A percentile compares a stretch with the other conserved stretches of the same genome.
Conservation (phyloP, 441 rosid genomes). For the Erodium chrysanthum region DNA sequence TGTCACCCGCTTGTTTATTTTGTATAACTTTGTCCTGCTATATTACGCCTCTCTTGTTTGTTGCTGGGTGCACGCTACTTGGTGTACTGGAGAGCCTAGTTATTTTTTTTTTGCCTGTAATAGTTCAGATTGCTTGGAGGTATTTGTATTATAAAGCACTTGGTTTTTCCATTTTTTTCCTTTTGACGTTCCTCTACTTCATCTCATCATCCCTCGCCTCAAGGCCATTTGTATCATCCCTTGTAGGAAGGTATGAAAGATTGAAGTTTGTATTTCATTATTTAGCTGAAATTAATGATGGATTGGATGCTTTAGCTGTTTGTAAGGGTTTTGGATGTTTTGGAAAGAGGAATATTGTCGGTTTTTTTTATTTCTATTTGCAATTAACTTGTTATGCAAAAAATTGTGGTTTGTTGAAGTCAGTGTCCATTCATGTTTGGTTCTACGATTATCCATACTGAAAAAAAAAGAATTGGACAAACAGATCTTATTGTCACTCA, state of each 20-base stretch:
- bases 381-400: no score
- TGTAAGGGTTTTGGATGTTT: background rate
- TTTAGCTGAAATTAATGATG: background rate
- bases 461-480: background rate
- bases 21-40: slow-evolving; percentile 9
- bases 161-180: background rate
- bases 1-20: slow-evolving; percentile 19
- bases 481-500: background rate
- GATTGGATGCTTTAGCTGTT: background rate
- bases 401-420: background rate
- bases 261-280: background rate
- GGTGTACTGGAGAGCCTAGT: slow-evolving; percentile 16
- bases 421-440: background rate
- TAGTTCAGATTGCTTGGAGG: slow-evolving; percentile 7
- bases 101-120: slow-evolving; percentile 7
- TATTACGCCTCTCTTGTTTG: slow-evolving; percentile 12
- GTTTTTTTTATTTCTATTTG: no score
- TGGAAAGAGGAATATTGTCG: background rate
- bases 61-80: slow-evolving; percentile 17
- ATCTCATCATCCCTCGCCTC: background rate
- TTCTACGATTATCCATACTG: background rate
- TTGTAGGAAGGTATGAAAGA: background rate
- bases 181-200: background rate
- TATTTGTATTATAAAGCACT: slow-evolving; percentile 4
- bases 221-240: background rate